Base-by-base conservation (phyloP, 192 early-diverging fungal species). In the Chytriomyces hyalinus region DNA sequence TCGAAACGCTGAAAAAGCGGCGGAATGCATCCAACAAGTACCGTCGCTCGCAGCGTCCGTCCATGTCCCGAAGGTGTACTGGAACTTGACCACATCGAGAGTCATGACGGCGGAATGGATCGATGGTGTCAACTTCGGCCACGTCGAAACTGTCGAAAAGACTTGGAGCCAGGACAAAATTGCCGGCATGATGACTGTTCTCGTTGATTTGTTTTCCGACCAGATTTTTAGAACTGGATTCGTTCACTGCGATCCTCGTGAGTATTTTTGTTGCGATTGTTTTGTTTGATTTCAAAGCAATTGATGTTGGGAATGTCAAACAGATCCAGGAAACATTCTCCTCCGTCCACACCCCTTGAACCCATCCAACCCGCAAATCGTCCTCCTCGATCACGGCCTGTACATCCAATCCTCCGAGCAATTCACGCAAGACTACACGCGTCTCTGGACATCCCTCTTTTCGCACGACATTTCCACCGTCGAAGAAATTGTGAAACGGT, bases 101-200 rank as follows among this genome's bases (percentile, higher is more conserved):
- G 87, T 98, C 5, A 84, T 98, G 88, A 92, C 93, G 0, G 89
- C 92, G 13, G 96, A 98, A 77, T 98, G 94, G 94, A 90, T 96
- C 45, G 92, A 95, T 60, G 96, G 94, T 7, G 82, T 88, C n/a
- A 84, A 87, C 46, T 82, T 96, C 17, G 90, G 89, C 0, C 87
- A 94, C 50, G 84, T 83, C 11, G 88, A 87, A 6, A 82, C 80
- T 5, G 72, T 92, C 44, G 66, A 77, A 28, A 61, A 67, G 50
- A 70, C 64, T 26, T 77, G 79, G 64, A 77, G 78, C 63, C 46
- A 24, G 20, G 62, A 64, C 11, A 83, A 81, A n/a, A 75, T 69
- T 61, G 53, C 53, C 61, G 75, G 8, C 20, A 85, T 93, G 53
- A 93, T 95, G 91, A 83, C 91, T 65, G 84, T 82, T 6, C 83